phyloP scores from a whole-genome alignment of 2,329 filamentous ascomycete species.

The Talaromyces atroroseus region DNA sequence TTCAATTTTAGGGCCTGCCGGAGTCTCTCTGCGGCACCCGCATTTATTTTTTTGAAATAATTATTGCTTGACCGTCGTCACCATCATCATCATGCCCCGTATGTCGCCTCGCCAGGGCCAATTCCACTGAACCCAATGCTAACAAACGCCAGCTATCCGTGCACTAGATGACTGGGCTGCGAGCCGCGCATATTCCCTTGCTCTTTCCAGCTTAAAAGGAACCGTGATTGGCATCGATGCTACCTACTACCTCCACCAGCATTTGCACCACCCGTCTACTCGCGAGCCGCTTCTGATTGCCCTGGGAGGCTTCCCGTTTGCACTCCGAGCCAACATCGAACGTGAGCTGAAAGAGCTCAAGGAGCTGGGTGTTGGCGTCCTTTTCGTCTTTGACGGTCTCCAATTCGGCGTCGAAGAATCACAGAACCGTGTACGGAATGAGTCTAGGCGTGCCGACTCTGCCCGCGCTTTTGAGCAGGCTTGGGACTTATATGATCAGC shows the following conservation, averaged over 20 bases:
- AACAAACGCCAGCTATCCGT: conserved; percentile 28
- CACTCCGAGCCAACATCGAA: conserved; percentile 69
- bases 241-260: conserved; percentile 75
- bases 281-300: conserved; percentile 87
- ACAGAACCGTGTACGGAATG: conserved; percentile 52
- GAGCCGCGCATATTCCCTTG: conserved; percentile 51
- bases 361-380: conserved; percentile 63
- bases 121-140: background rate
- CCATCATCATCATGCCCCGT: conserved; percentile 10
- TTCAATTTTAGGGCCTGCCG: background rate
- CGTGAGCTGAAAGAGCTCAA: conserved; percentile 69
- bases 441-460: conserved; percentile 57
- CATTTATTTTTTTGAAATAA: conserved; percentile 5
- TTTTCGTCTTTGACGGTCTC: conserved; percentile 91
- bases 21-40: conserved; percentile 10
- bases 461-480: conserved; percentile 68
- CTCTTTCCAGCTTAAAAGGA: conserved; percentile 66
- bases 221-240: conserved; percentile 80
- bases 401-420: conserved; percentile 72
- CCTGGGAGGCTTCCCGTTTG: conserved; percentile 79
- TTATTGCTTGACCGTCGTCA: background rate
- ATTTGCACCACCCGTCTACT: conserved; percentile 64
- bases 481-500: conserved; percentile 80
- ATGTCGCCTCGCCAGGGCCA: background rate
- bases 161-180: conserved; percentile 54